These are phyloP conservation scores for Aeschynomene evenia DNA, from an alignment of 306 rosid species.

Conservation along the genomic window DNA sequence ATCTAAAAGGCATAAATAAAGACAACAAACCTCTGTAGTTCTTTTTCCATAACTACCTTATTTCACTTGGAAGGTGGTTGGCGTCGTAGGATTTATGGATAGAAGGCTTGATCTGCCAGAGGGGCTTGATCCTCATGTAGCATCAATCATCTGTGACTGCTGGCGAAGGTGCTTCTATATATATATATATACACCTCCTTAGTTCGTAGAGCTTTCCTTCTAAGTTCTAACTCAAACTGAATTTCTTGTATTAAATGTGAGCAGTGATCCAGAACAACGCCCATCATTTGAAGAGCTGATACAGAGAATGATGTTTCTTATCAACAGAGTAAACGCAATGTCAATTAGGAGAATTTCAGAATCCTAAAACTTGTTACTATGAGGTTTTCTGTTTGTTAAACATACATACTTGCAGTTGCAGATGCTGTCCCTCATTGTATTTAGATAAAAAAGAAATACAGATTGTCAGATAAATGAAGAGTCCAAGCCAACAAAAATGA, in stretches of 20 bases:
- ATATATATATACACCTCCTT: not conserved
- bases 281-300: slow-evolving; percentile 75
- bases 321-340: slow-evolving; percentile 37
- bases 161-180: slow-evolving; percentile 56
- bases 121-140: slow-evolving; percentile 57
- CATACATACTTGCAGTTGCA: not conserved
- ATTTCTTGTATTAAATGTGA: slow-evolving; percentile 26
- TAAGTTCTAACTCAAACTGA: slow-evolving; percentile 20
- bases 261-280: slow-evolving; percentile 66
- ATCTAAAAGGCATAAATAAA: not conserved
- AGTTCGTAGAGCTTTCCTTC: slow-evolving; percentile 12
- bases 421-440: not conserved
- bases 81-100: slow-evolving; percentile 83
- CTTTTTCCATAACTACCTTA: slow-evolving; percentile 5
- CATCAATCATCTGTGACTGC: slow-evolving; percentile 60
- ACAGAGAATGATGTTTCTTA: slow-evolving; percentile 42
- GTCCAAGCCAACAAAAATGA: slow-evolving; percentile 1
- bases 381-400: not conserved
- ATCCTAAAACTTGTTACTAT: slow-evolving; percentile 21
- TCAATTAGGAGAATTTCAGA: slow-evolving; percentile 39
- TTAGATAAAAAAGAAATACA: not conserved
- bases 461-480: not conserved
- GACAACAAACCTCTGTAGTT: not conserved
- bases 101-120: slow-evolving; percentile 73
- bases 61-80: slow-evolving; percentile 61